A percentile compares a stretch with the other conserved stretches of the same genome.
phyloP scores from a whole-genome alignment of 1,139 yeast species.

The Hyphopichia wangnamkhiaoensis region DNA sequence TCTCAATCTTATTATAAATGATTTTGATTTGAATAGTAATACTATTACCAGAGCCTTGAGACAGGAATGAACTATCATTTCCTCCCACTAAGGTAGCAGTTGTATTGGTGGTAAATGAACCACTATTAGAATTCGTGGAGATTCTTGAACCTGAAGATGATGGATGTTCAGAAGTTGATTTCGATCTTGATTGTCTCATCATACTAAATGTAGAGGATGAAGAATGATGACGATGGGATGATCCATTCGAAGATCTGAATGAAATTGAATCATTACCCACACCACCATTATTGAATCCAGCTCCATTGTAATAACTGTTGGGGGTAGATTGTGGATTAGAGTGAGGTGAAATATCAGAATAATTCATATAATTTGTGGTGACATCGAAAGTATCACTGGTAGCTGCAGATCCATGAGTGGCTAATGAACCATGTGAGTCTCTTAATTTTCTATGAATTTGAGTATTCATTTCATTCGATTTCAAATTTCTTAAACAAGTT shows the following conservation, averaged over 20 bases:
- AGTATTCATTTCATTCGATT: constrained; percentile 43
- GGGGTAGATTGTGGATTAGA: constrained; percentile 5
- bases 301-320: constrained; percentile 5
- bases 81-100: constrained; percentile 9
- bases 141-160: constrained; percentile 6
- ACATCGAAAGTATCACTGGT: constrained; percentile 31
- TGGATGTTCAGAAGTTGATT: constrained; percentile 20
- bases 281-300: too few relatives aligned
- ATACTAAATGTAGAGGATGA: constrained; percentile 48
- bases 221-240: constrained; percentile 43
- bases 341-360: constrained; percentile 13
- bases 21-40: constrained; percentile 45
- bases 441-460: constrained; percentile 41
- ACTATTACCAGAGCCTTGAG: constrained; percentile 13
- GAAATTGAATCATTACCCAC: constrained; percentile 16
- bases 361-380: constrained; percentile 16
- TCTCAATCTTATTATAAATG: constrained; percentile 46
- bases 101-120: constrained; percentile 11
- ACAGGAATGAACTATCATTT: constrained; percentile 21
- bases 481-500: constrained; percentile 49
- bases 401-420: too few relatives aligned
- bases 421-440: constrained; percentile 37
- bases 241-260: constrained; percentile 31
- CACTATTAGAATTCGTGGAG: constrained; percentile 12
- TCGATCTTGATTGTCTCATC: constrained; percentile 40